Evolutionary conservation across 139 green algal species (phyloP).

Genomic region (Chlamydomonas sp.): DNA sequence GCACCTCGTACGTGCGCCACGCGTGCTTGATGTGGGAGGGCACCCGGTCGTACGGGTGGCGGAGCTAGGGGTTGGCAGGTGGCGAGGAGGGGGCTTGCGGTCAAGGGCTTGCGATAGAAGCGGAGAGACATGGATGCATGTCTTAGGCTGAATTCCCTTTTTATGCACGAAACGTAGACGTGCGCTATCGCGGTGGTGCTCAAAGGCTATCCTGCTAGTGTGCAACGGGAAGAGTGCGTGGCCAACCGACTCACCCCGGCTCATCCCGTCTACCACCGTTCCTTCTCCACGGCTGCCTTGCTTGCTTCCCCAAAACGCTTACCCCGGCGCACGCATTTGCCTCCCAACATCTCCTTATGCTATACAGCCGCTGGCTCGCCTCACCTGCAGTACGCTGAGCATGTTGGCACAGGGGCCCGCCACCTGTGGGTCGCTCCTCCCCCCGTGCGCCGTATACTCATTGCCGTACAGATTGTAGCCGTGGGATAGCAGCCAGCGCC

Average conservation of each 20-base stretch:
- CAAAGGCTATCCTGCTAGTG: too few species aligned
- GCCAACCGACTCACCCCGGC: too few species aligned
- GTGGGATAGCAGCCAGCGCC: background rate
- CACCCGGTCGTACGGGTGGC: conserved; percentile 8
- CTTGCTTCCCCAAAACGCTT: background rate
- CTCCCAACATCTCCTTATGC: background rate
- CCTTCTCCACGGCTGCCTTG: too few species aligned
- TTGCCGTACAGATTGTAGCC: conserved; percentile 39
- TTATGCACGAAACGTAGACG: background rate
- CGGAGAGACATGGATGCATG: background rate
- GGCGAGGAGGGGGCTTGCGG: background rate
- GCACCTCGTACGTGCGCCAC: background rate
- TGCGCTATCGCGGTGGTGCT: too few species aligned
- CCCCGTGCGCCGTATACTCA: conserved; percentile 38
- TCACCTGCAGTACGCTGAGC: conserved; percentile 34
- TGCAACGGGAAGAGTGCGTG: too few species aligned
- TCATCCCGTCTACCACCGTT: too few species aligned
- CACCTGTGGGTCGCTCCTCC: background rate
- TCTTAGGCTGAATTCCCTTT: background rate
- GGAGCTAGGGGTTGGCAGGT: background rate
- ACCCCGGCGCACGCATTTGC: background rate
- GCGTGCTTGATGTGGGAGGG: conserved; percentile 29
- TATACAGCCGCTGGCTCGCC: background rate
- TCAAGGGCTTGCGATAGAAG: background rate
- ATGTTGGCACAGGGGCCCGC: conserved; percentile 30